phyloP scores from a whole-genome alignment of 257 asterid genomes.

The Catharanthus roseus region DNA sequence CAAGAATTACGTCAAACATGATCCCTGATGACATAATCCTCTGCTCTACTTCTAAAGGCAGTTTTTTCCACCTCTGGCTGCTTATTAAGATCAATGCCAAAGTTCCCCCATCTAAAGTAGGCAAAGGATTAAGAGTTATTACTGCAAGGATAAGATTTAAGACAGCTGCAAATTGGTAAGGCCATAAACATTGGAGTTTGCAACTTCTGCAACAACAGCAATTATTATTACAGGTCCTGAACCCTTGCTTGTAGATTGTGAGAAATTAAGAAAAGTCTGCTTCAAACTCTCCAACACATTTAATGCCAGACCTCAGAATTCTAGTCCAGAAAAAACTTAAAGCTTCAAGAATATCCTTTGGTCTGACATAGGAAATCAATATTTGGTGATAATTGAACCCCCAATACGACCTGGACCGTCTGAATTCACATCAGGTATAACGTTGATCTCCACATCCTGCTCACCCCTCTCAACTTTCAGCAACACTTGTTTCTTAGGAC shows the following conservation, averaged over 20 bases:
- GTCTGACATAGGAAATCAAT: conserved; percentile 51
- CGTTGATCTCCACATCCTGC: conserved; percentile 41
- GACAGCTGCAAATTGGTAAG: conserved; percentile 91
- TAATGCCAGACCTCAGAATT: conserved; percentile 70
- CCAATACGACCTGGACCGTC: conserved; percentile 92
- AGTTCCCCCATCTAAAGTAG: conserved; percentile 91
- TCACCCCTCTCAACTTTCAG: conserved; percentile 57
- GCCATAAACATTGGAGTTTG: conserved; percentile 81
- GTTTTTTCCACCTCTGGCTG: conserved; percentile 91
- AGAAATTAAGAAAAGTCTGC: conserved; percentile 78
- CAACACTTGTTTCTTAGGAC: conserved; percentile 50
- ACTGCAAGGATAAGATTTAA: conserved; percentile 87
- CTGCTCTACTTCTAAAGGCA: conserved; percentile 84
- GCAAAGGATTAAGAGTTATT: conserved; percentile 87
- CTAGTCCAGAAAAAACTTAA: conserved; percentile 67
- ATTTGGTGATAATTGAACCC: conserved; percentile 79
- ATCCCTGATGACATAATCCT: conserved; percentile 88
- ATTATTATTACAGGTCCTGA: conserved; percentile 94
- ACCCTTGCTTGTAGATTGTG: conserved; percentile 85
- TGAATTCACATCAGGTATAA: conserved; percentile 64
- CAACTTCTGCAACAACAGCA: conserved; percentile 97
- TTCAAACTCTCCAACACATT: conserved; percentile 72
- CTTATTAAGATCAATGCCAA: conserved; percentile 73
- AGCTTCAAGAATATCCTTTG: conserved; percentile 53
- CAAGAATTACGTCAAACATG: conserved; percentile 60